Base-by-base conservation (phyloP, 495 filamentous ascomycete species). In the Pseudomonodictys pantanalensis region DNA sequence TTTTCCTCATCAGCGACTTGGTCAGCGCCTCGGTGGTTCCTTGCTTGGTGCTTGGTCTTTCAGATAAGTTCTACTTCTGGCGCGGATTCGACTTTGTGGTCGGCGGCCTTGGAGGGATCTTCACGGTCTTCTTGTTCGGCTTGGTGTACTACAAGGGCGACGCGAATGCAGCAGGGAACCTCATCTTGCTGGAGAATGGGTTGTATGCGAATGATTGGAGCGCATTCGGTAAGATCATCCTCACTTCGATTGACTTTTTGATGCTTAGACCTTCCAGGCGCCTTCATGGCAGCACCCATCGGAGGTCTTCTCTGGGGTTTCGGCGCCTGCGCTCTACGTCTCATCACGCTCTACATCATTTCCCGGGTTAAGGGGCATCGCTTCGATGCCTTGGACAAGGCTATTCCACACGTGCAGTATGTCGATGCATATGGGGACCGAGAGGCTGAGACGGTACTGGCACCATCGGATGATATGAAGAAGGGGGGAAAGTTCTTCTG, bases 121-220 rank as follows among this genome's bases (percentile, higher is more conserved):
- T 91, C 29, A 86, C 83, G 1, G 85, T 91, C 32, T 90, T 89
- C 71, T 75, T 90, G 57, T 91, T 89, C 62, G 87, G 87, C 6
- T 79, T 83, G 2, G 78, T 89, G 29, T 81, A 80, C 56, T 91
- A 81, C 42, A 26, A 57, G 64, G 85, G 82, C 22, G 79, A 83
- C 64, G 82, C 84, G 3, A 68, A 79, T n/a, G 58, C 76, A 26
- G 87, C 84, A 6, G 85, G 78, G 10, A 77, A 86, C 58, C 77
- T 91, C 20, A 77, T 91, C 54, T 73, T 91, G 18, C 71, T 91
- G n/a, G 75, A 87, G 61, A 72, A 82, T 51, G 87, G 88, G 0
- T 73, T 91, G 12, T 91, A 87, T 69, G 81, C 75, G 0, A 76
- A 81, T 38, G 87, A 88, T 65, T 91, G 87, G 87, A 83, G 81